A percentile compares a stretch with the other conserved stretches of the same genome.
These are phyloP conservation scores for Sporobolus alterniflorus DNA, from an alignment of 202 grass and related monocot genomes.

Conservation along the genomic window DNA sequence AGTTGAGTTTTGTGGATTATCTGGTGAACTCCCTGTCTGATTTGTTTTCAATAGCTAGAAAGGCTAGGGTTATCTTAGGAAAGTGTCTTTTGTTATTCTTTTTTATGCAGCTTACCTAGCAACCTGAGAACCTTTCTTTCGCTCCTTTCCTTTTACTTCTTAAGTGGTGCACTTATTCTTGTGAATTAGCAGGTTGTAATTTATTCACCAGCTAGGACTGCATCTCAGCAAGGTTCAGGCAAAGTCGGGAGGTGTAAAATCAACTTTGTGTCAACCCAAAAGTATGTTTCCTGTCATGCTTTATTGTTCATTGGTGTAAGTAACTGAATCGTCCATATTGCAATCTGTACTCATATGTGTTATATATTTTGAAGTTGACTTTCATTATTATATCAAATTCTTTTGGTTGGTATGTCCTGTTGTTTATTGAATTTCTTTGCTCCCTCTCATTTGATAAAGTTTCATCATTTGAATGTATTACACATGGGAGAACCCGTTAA, in stretches of 20 bases:
- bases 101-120: not conserved
- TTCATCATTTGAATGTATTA: conserved; percentile 28
- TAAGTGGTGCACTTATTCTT: conserved; percentile 22
- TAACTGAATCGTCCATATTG: not conserved
- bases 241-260: conserved; percentile 96
- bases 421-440: not conserved
- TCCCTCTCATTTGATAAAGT: not conserved
- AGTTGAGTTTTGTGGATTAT: not conserved
- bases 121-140: not conserved
- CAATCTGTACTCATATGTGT: not conserved
- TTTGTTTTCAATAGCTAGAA: not conserved
- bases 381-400: not conserved
- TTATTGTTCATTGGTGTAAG: conserved; percentile 12
- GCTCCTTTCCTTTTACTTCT: not conserved
- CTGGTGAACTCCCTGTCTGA: not conserved
- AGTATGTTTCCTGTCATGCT: conserved; percentile 64
- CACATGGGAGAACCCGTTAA: conserved; percentile 99
- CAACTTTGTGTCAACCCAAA: conserved; percentile 95
- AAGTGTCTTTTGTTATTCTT: not conserved
- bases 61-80: not conserved
- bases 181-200: conserved; percentile 75
- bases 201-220: conserved; percentile 96
- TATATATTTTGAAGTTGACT: not conserved
- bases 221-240: conserved; percentile 95
- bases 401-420: not conserved